phyloP scores from a whole-genome alignment of 192 early-diverging fungal species.

The Bifiguratus adelaidae region DNA sequence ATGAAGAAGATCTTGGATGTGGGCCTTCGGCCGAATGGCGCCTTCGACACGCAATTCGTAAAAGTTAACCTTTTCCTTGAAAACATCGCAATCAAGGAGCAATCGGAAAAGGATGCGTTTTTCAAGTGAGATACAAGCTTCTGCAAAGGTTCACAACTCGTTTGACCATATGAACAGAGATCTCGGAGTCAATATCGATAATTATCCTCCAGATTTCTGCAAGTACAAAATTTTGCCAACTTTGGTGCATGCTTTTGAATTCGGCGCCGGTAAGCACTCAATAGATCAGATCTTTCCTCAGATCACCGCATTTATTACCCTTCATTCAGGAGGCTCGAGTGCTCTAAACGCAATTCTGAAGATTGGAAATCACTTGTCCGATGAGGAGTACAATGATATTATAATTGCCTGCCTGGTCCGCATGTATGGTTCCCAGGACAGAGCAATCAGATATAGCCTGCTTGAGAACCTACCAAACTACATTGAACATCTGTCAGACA shows the following conservation, averaged over 20 bases:
- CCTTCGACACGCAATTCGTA: slow-evolving; percentile 79
- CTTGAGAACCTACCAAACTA: slow-evolving; percentile 72
- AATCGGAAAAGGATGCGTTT: slow-evolving; percentile 78
- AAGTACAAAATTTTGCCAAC: slow-evolving; percentile 93
- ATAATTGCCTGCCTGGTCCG: slow-evolving; percentile 68
- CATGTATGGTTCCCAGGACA: slow-evolving; percentile 82
- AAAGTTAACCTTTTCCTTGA: slow-evolving; percentile 81
- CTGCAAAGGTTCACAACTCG: background rate
- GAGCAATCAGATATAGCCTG: slow-evolving; percentile 73
- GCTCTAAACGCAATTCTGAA: slow-evolving; percentile 73
- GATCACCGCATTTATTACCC: background rate
- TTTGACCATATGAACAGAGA: slow-evolving; percentile 29
- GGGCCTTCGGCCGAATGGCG: slow-evolving; percentile 45
- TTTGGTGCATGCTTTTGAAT: slow-evolving; percentile 74
- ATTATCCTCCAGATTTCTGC: slow-evolving; percentile 75
- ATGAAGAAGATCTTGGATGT: slow-evolving; percentile 61
- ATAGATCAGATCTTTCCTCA: background rate
- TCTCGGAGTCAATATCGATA: slow-evolving; percentile 56
- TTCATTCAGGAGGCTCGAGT: slow-evolving; percentile 44
- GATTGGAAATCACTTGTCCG: slow-evolving; percentile 60
- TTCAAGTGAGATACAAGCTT: slow-evolving; percentile 18
- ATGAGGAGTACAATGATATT: slow-evolving; percentile 61
- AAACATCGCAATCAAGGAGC: slow-evolving; percentile 84
- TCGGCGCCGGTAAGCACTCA: slow-evolving; percentile 42
- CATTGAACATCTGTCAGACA: slow-evolving; percentile 55